Base-by-base conservation (phyloP, 208 protist genomes). In the Crithidia mellificae region DNA sequence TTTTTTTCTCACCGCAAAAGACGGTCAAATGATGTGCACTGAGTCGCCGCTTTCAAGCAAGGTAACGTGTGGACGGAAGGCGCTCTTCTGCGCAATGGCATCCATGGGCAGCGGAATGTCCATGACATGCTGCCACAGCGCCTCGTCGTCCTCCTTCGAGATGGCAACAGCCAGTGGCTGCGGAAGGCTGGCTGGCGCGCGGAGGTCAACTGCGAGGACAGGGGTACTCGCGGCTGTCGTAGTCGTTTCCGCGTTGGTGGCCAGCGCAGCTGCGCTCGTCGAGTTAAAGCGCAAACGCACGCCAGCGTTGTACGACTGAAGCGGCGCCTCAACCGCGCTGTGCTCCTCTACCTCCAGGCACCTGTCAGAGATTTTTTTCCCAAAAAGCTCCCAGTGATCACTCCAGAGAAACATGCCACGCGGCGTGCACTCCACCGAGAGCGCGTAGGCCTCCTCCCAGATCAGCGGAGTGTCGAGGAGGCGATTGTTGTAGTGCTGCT, bases 401-500 rank as follows among this genome's bases (percentile, higher is more conserved):
- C 88, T 94, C 86, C 88, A 94, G 17, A 90, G 56, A 30, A 81
- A 85, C 27, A 87, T 47, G 2, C 88, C 88, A 6, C 50, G 71
- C 12, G 53, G 17, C 2, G 73, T 83, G 71, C 80, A 88, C 36
- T 94, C 88, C 17, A 92, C 61, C 6, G 85, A 90, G 11, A 94
- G 52, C 43, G 75, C 70, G 61, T 84, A 78, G 0, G 84, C 83
- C 64, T 94, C 81, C 30, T 94, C 85, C 82, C 84, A 94, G 38
- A 94, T 88, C 12, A 94, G 77, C 43, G 88, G 88, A 12, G 88
- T 94, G 43, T 85, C 77, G 20, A 94, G 77, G 63, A 92, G 74
- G 7, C 74, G 70, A n/a, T 71, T 57, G 44, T 92, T 70, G 63
- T 85, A 94, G 49, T 73, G 44, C 1, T 53, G 41, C 43, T 87